These are phyloP conservation scores for Berberis thunbergii DNA, from an alignment of 164 flowering plant genomes.

Conservation along the genomic window DNA sequence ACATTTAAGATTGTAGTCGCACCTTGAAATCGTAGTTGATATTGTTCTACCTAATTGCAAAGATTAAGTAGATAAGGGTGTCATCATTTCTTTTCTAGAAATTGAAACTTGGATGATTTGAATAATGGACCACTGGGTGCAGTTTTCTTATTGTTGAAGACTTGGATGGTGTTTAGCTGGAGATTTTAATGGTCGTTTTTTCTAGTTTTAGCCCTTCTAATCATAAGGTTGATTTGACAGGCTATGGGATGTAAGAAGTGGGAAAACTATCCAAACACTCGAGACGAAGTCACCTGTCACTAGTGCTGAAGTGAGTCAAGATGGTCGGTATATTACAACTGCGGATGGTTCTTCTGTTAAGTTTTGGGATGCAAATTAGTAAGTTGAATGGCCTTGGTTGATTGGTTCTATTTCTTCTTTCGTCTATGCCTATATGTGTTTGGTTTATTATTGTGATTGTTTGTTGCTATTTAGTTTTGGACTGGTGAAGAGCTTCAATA, in stretches of 20 bases:
- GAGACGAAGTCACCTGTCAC: slow-evolving; percentile 90
- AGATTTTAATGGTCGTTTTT: too few species aligned
- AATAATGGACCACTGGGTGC: too few species aligned
- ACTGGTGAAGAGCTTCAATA: not conserved
- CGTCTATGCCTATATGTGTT: not conserved
- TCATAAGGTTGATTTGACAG: slow-evolving; percentile 5
- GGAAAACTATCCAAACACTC: slow-evolving; percentile 68
- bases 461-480: not conserved
- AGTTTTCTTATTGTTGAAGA: too few species aligned
- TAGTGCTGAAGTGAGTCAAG: slow-evolving; percentile 96
- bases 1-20: too few species aligned
- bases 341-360: slow-evolving; percentile 86
- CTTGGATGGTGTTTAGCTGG: too few species aligned
- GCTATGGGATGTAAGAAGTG: slow-evolving; percentile 92
- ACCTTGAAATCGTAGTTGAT: too few species aligned
- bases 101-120: too few species aligned
- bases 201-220: too few species aligned
- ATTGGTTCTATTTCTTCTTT: not conserved
- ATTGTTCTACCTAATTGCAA: too few species aligned
- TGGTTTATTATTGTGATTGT: not conserved
- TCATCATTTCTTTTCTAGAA: too few species aligned
- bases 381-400: slow-evolving; percentile 17
- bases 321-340: slow-evolving; percentile 90
- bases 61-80: too few species aligned
- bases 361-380: slow-evolving; percentile 99